Conservation (phyloP, 2,329 filamentous ascomycete genomes). For the Aspergillus chevalieri region DNA sequence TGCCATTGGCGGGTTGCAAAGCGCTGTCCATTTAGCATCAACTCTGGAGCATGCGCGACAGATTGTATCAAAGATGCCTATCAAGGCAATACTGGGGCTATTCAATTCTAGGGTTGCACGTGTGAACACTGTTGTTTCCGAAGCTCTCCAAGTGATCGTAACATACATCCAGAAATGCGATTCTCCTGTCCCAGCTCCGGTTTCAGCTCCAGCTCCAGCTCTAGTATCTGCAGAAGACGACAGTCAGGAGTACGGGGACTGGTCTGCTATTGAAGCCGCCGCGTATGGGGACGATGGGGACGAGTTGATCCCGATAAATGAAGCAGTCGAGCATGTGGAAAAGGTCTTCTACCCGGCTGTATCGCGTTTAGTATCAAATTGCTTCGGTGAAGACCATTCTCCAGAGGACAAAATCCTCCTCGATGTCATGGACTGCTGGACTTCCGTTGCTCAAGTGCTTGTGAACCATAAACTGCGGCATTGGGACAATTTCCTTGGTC, state of each 20-base stretch:
- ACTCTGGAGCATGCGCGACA: slow-evolving; percentile 36
- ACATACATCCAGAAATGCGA: slow-evolving; percentile 34
- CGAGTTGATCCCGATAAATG: slow-evolving; percentile 6
- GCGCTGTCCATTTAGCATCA: slow-evolving; percentile 40
- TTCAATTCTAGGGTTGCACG: slow-evolving; percentile 46
- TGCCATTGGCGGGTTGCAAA: slow-evolving; percentile 46
- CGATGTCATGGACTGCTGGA: slow-evolving; percentile 52
- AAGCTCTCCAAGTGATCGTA: slow-evolving; percentile 45
- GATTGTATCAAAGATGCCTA: slow-evolving; percentile 40
- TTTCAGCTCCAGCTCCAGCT: slow-evolving; percentile 10
- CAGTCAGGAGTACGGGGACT: slow-evolving; percentile 60
- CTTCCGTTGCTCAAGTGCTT: slow-evolving; percentile 41
- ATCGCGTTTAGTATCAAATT: slow-evolving; percentile 53
- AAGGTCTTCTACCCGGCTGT: slow-evolving; percentile 45
- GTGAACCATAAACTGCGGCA: slow-evolving; percentile 42
- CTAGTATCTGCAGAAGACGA: slow-evolving; percentile 45
- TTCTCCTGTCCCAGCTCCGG: slow-evolving; percentile 10
- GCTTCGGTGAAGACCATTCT: slow-evolving; percentile 53
- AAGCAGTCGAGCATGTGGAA: slow-evolving; percentile 30
- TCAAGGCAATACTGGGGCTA: slow-evolving; percentile 45
- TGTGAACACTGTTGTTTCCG: slow-evolving; percentile 41
- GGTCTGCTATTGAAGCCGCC: slow-evolving; percentile 47
- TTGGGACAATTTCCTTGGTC: slow-evolving; percentile 53
- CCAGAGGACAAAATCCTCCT: slow-evolving; percentile 51
- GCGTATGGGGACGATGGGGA: slow-evolving; percentile 26